Evolutionary conservation across 306 rosid genomes (phyloP), one percentile per base, ranked within the genome.

Genomic region (Oemleria cerasiformis): DNA sequence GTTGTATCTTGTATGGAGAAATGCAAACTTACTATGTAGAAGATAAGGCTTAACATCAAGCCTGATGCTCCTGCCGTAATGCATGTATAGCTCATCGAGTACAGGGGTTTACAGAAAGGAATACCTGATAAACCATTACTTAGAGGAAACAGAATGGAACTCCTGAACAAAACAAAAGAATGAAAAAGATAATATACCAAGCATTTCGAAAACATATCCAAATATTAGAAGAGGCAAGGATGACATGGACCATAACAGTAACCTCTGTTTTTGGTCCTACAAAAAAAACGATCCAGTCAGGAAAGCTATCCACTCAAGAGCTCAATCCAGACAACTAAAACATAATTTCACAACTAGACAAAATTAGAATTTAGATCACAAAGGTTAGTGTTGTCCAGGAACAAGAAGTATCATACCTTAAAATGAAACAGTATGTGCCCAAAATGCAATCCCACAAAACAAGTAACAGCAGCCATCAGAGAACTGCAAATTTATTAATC

Each of bases 51-150:
- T 79, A 88, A 78, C 67, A 80, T 79, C 82, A 90, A 79, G 78
- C 92, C 96, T 2, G 94, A 90, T 51, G 88, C 88, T 63, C 96
- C 96, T 21, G 88, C 85, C 0, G 96, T 86, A 75, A 88, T 56
- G 81, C 81, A 90, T 80, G 80, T 84, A 80, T 86, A 90, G 84
- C 96, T 90, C 83, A 88, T 69, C 42, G 96, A 86, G 84, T 88
- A 88, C 54, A 90, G 79, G 9, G 92, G 88, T 79, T 90, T 90
- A 73, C 88, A 88, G 68, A 86, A 77, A 74, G 92, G 92, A 79
- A 86, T 82, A 74, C 96, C 96, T 90, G 85, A 68, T 70, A 82
- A 65, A 66, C 43, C 67, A 73, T 84, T 67, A 74, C 74, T 65
- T 58, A 61, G 70, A 62, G 73, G 68, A 74, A 68, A 30, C 21